Base-by-base conservation (phyloP, 805 yeast genomes). In the Saccharomyces kudriavzevii region DNA sequence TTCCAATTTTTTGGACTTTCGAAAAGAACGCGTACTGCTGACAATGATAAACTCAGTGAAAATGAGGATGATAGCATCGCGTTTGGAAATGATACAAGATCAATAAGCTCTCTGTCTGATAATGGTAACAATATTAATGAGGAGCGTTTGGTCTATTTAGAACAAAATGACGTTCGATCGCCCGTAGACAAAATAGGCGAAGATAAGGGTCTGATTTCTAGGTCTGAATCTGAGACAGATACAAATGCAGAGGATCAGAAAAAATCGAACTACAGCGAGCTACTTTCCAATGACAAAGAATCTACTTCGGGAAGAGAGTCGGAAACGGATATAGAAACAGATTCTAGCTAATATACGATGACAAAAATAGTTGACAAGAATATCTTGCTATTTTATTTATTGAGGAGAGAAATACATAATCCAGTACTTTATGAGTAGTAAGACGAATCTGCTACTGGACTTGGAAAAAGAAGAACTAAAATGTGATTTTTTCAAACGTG, bases 1-100 rank as follows among this genome's bases (percentile, higher is more conserved):
- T 58, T 59, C 45, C 54, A 59, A 35, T 64, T 62, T 46, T 59
- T 56, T 49, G 68, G 68, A 9, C 61, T 64, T 24, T 49, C 53
- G 9, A 61, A 48, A 24, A 47, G 53, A 17, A n/a, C 46, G n/a
- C 11, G 45, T 22, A 47, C 10, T 9, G 48, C 54, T 4, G 59
- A 55, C 46, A 35, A 52, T 17, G 56, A 54, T 26, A 52, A 51
- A 25, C 51, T 56, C 24, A 43, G 50, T 45, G 54, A 45, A 20
- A 22, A 46, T 4, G 25, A 28, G 40, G 26, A 49, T 28, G 25
- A 40, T 24, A 25, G 9, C 11, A 14, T 20, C 22, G 10, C 24
- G 13, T 17, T n/a, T 10, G 28, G 40, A 25, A 20, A 49, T n/a
- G 24, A 40, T 27, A 17, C n/a, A 45, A 11, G 20, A 28, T 25